These are phyloP conservation scores for Phialophora verrucosa DNA, from an alignment of 2,329 filamentous ascomycete genomes.

Conservation along the genomic window DNA sequence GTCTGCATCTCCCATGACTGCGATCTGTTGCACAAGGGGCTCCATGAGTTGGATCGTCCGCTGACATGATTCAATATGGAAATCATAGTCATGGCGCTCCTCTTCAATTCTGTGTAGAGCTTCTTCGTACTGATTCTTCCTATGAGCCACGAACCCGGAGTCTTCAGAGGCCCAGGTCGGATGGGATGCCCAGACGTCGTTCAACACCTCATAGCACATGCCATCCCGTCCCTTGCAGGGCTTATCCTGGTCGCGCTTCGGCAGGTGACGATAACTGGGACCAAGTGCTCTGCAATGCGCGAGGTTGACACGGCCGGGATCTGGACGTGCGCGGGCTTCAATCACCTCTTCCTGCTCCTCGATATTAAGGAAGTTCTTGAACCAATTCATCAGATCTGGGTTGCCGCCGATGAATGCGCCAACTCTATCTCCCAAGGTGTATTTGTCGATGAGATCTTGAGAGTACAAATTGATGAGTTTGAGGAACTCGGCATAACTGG, in stretches of 20 bases:
- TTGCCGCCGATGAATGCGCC: constrained; percentile 86
- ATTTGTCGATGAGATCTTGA: constrained; percentile 86
- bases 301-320: constrained; percentile 82
- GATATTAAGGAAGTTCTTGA: constrained; percentile 81
- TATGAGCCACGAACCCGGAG: constrained; percentile 94
- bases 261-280: constrained; percentile 90
- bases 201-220: constrained; percentile 89
- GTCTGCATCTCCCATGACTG: constrained; percentile 76
- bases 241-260: constrained; percentile 87
- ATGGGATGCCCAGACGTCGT: constrained; percentile 98
- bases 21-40: constrained; percentile 88
- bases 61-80: constrained; percentile 93
- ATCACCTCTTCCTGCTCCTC: constrained; percentile 78
- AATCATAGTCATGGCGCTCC: constrained; percentile 97
- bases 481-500: constrained; percentile 91
- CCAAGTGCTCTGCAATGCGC: constrained; percentile 96
- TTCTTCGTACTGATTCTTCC: constrained; percentile 95
- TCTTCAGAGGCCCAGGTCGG: constrained; percentile 99
- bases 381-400: constrained; percentile 84
- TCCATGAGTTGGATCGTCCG: constrained; percentile 96
- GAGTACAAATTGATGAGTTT: constrained; percentile 97
- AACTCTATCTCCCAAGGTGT: constrained; percentile 80
- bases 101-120: constrained; percentile 95
- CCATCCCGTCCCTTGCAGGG: constrained; percentile 93
- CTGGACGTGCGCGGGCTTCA: constrained; percentile 76